Conservation (phyloP, 2,329 filamentous ascomycete species). For the Byssothecium circinans region DNA sequence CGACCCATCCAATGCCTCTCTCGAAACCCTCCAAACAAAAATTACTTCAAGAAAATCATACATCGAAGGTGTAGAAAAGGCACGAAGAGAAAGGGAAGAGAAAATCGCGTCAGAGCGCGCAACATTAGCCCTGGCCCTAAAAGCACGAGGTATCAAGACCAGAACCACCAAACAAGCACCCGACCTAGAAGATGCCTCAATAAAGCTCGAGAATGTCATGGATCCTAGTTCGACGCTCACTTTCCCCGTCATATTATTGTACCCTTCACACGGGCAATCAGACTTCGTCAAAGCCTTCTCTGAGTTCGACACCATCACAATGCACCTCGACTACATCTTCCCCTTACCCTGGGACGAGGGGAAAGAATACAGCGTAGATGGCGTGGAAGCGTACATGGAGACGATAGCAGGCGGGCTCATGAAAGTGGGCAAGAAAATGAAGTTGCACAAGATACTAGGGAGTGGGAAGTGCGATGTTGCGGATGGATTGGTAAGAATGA, state of each 20-base stretch:
- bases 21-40: constrained; percentile 64
- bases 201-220: constrained; percentile 71
- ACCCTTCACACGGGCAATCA: constrained; percentile 77
- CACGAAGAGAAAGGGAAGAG: constrained; percentile 59
- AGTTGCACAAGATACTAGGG: constrained; percentile 71
- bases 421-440: constrained; percentile 85
- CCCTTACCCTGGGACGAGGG: constrained; percentile 82
- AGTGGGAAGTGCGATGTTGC: constrained; percentile 82
- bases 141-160: constrained; percentile 69
- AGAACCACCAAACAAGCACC: constrained; percentile 71
- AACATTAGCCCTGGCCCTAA: constrained; percentile 58
- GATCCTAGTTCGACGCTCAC: constrained; percentile 71
- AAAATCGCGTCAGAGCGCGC: constrained; percentile 58
- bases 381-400: constrained; percentile 88
- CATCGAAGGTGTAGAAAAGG: constrained; percentile 58
- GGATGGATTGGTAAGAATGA: constrained; percentile 80
- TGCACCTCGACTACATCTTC: constrained; percentile 84
- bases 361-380: constrained; percentile 64
- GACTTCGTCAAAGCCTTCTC: constrained; percentile 89
- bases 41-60: constrained; percentile 62
- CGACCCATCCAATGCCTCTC: constrained; percentile 69
- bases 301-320: constrained; percentile 72
- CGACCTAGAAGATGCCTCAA: constrained; percentile 80
- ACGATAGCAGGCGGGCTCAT: constrained; percentile 77
- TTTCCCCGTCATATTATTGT: constrained; percentile 82